Percentiles rank a stretch among this genome's conserved stretches.
Evolutionary conservation across 2,329 filamentous ascomycete genomes (phyloP).

Genomic region (Diaporthe eres): DNA sequence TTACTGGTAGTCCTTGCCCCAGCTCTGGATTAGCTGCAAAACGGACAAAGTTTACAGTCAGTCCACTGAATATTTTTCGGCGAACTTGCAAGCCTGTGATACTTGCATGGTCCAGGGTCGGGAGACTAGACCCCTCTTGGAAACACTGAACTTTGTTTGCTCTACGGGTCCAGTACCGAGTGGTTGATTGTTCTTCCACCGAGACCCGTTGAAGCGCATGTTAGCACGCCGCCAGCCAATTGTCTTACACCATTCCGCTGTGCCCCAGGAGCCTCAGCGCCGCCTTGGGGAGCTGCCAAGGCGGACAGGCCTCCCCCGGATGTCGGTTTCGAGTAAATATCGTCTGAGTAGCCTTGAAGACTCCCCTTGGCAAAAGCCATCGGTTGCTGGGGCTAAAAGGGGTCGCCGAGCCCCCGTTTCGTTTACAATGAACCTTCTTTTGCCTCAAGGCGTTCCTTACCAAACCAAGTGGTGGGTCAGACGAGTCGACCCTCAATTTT

Average conservation of each 20-base stretch:
- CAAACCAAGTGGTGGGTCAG: slow-evolving; percentile 9
- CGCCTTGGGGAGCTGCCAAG: slow-evolving; percentile 14
- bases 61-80: neutral
- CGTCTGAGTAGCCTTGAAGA: neutral
- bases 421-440: slow-evolving; percentile 8
- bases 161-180: neutral
- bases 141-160: neutral
- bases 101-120: neutral
- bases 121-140: neutral
- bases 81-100: neutral
- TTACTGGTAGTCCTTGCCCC: neutral
- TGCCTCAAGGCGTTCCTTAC: neutral
- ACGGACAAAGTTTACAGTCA: neutral
- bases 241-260: slow-evolving; percentile 19
- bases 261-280: neutral
- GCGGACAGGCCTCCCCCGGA: slow-evolving; percentile 10
- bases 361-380: slow-evolving; percentile 6
- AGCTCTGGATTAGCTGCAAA: neutral
- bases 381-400: slow-evolving; percentile 8
- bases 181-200: neutral
- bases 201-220: neutral
- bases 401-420: slow-evolving; percentile 7
- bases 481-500: neutral
- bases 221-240: neutral
- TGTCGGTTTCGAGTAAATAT: slow-evolving; percentile 11